Evolutionary conservation across 768 basidiomycete genomes (phyloP).

Genomic region (Calocera viscosa): DNA sequence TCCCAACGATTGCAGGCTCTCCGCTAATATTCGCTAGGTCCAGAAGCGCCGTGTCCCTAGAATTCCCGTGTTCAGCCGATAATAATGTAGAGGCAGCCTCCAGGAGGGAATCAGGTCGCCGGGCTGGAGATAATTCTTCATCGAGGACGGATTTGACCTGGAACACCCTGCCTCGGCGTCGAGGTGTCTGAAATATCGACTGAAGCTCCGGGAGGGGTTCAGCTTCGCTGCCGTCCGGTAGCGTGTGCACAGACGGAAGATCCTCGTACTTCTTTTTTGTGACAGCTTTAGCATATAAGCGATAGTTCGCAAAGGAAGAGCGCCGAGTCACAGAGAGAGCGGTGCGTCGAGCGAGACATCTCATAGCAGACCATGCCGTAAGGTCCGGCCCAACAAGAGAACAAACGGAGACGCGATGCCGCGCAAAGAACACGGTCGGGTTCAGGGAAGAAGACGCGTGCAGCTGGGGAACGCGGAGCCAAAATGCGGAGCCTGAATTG

Average conservation of each 20-base stretch:
- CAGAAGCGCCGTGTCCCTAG: too few species aligned
- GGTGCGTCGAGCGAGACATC: conserved; percentile 1
- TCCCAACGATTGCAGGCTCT: too few species aligned
- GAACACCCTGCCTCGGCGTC: neutral
- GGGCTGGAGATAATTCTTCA: too few species aligned
- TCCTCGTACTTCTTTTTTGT: conserved; percentile 46
- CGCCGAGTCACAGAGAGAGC: neutral
- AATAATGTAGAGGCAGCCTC: too few species aligned
- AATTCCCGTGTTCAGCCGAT: too few species aligned
- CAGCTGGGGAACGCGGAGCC: neutral
- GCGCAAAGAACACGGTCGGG: neutral
- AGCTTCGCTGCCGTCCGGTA: conserved; percentile 35
- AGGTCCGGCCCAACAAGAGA: neutral
- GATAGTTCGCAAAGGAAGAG: neutral
- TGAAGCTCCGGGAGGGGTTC: conserved; percentile 27
- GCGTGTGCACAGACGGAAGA: conserved; percentile 39
- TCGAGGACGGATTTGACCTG: too few species aligned
- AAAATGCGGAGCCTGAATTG: conserved; percentile 1
- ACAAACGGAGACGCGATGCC: neutral
- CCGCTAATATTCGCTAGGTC: too few species aligned
- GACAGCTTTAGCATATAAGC: conserved; percentile 18
- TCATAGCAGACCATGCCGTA: neutral
- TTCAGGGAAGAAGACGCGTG: neutral
- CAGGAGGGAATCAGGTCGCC: too few species aligned
- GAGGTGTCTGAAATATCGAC: neutral